Evolutionary conservation across 345 rosid species (phyloP).

Genomic region (Abelmoschus esculentus): DNA sequence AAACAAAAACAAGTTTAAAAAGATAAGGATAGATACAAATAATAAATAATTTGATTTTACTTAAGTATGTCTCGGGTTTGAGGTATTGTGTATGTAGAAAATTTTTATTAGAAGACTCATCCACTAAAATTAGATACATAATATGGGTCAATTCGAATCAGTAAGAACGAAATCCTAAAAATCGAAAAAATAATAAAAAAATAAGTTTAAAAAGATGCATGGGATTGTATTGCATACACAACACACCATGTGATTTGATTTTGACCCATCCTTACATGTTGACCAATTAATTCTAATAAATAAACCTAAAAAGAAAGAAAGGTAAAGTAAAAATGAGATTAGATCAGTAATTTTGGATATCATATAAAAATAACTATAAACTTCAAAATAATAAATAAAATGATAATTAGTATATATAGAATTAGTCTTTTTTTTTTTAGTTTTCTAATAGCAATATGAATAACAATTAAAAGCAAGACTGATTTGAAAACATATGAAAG

Average conservation of each 20-base stretch:
- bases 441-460: background rate
- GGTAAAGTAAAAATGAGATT: background rate
- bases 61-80: too few species aligned
- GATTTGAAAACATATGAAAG: conserved; percentile 3
- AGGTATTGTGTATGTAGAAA: too few species aligned
- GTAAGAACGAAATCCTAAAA: too few species aligned
- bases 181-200: too few species aligned
- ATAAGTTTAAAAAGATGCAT: conserved; percentile 13
- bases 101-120: too few species aligned
- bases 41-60: too few species aligned
- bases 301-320: background rate
- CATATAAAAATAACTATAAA: background rate
- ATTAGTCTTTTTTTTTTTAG: background rate
- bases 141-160: too few species aligned
- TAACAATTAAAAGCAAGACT: background rate
- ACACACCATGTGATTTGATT: conserved; percentile 44
- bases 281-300: conserved; percentile 21
- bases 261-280: conserved; percentile 28
- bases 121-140: too few species aligned
- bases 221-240: conserved; percentile 10
- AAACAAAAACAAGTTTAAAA: background rate
- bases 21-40: too few species aligned
- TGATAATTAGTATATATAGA: background rate
- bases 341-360: background rate
- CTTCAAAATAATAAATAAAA: too few species aligned